Evolutionary conservation across 352 stramenopile genomes (phyloP).

Genomic region (Phytophthora sansomeana): DNA sequence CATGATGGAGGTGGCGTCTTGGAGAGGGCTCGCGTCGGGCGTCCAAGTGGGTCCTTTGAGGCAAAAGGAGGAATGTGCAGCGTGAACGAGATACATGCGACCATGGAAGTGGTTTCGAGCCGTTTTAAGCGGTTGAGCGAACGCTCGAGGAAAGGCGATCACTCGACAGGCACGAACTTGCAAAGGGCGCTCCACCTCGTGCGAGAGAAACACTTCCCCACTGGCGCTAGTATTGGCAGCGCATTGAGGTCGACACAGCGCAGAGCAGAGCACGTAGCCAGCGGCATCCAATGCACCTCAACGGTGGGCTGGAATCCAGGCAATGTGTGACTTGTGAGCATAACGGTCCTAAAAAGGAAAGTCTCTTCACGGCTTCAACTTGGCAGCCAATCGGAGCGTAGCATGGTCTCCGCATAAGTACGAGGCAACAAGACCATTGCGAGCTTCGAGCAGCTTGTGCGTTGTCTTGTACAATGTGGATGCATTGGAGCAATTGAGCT

Average conservation of each 20-base stretch:
- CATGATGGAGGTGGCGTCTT: slow-evolving; percentile 24
- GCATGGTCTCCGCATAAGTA: neutral
- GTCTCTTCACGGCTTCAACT: slow-evolving; percentile 3
- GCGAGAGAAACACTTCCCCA: neutral
- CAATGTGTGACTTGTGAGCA: neutral
- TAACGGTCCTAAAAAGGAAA: slow-evolving; percentile 4
- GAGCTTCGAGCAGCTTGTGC: too few relatives aligned
- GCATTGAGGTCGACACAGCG: neutral
- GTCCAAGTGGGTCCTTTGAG: slow-evolving; percentile 31
- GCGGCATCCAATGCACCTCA: too few relatives aligned
- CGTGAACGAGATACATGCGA: neutral
- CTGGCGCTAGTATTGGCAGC: neutral
- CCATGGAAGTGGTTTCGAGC: slow-evolving; percentile 22
- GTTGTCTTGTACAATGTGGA: too few relatives aligned
- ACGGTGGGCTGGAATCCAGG: neutral
- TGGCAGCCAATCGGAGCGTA: neutral
- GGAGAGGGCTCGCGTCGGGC: slow-evolving; percentile 6
- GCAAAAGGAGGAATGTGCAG: slow-evolving; percentile 40
- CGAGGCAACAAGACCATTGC: too few relatives aligned
- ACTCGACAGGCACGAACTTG: neutral
- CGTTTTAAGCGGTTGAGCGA: slow-evolving; percentile 16
- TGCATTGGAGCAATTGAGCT: too few relatives aligned
- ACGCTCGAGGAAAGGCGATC: slow-evolving; percentile 35
- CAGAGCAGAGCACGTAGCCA: neutral
- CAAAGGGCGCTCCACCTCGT: neutral